These are phyloP conservation scores for Dalbergia cochinchinensis DNA, from an alignment of 306 rosid genomes.

Conservation along the genomic window DNA sequence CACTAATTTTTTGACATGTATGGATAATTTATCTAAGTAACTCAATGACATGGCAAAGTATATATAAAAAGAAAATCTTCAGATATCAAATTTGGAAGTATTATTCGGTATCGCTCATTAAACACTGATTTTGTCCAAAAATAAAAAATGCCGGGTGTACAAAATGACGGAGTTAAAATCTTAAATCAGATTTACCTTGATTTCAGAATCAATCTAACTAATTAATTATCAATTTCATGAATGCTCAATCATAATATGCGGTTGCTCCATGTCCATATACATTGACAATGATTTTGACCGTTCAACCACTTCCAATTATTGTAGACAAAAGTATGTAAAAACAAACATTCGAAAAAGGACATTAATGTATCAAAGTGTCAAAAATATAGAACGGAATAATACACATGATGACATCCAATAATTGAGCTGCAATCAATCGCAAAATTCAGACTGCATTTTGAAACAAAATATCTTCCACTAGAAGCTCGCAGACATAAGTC, in stretches of 20 bases:
- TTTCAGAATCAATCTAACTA: conserved; percentile 12
- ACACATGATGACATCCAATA: conserved; percentile 16
- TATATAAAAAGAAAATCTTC: no score
- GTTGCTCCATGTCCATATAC: conserved; percentile 4
- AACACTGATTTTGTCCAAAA: conserved; percentile 6
- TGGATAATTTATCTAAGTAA: no score
- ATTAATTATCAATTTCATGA: background rate
- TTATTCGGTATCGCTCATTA: background rate
- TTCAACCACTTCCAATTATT: conserved; percentile 49
- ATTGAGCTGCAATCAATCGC: conserved; percentile 41
- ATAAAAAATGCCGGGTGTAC: conserved; percentile 2
- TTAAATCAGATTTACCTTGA: conserved; percentile 26
- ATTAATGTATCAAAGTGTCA: background rate
- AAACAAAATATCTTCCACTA: conserved; percentile 34
- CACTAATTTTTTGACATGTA: no score
- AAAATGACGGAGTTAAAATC: conserved; percentile 21
- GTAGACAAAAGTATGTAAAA: conserved; percentile 38
- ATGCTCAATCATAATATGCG: conserved; percentile 7
- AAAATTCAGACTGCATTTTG: conserved; percentile 10
- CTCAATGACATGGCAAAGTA: background rate
- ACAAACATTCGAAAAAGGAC: conserved; percentile 45
- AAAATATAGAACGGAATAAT: background rate
- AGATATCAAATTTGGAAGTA: background rate
- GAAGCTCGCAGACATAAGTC: background rate
- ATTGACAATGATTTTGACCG: conserved; percentile 44